Conservation (phyloP, 106 monocot species). For the Dactylorhiza incarnata region DNA sequence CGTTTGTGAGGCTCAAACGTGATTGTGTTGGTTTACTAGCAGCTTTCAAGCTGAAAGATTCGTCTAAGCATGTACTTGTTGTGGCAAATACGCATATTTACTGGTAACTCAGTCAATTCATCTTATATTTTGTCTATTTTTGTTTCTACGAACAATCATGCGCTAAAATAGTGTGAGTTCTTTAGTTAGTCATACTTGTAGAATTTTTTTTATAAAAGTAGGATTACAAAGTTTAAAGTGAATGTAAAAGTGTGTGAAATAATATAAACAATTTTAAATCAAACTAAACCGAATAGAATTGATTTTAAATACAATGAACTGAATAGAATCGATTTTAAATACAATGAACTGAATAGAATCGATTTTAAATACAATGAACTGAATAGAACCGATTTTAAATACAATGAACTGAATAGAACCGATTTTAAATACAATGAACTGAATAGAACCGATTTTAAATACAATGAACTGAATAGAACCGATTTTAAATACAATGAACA, state of each 20-base stretch:
- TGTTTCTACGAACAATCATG: conserved; percentile 1
- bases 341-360: too few relatives aligned
- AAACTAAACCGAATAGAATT: background rate
- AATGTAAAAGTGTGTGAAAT: background rate
- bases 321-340: too few relatives aligned
- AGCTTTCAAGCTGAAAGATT: conserved; percentile 67
- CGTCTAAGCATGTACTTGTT: conserved; percentile 51
- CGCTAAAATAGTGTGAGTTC: background rate
- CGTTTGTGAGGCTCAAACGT: conserved; percentile 64
- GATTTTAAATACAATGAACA: too few relatives aligned
- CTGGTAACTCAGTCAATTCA: conserved; percentile 33
- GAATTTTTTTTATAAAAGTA: background rate
- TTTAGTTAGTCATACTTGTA: background rate
- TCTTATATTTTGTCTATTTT: background rate
- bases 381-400: background rate
- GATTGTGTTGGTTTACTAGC: conserved; percentile 87
- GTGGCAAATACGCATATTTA: conserved; percentile 92
- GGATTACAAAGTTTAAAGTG: background rate
- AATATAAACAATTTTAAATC: background rate
- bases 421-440: background rate
- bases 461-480: too few relatives aligned
- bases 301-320: too few relatives aligned
- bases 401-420: background rate
- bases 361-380: too few relatives aligned
- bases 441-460: background rate